A percentile compares a stretch with the other conserved stretches of the same genome.
These are phyloP conservation scores for Claviceps humidiphila DNA, from an alignment of 2,329 filamentous ascomycete genomes.

Conservation along the genomic window DNA sequence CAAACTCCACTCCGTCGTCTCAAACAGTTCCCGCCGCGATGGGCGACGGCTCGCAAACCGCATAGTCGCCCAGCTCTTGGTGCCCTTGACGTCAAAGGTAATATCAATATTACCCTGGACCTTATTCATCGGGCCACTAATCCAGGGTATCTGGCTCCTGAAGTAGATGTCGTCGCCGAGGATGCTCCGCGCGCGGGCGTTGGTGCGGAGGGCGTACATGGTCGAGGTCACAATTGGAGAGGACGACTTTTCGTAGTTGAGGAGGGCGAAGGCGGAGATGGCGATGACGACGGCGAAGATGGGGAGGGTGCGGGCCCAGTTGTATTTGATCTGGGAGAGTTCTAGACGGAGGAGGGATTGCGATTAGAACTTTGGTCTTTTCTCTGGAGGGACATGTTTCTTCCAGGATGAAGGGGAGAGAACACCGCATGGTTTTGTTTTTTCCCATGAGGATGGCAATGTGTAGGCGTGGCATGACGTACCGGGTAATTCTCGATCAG, in stretches of 20 bases:
- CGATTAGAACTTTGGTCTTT: constrained; percentile 4
- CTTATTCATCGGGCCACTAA: constrained; percentile 81
- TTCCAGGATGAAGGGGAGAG: too few relatives aligned
- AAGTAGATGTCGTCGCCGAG: constrained; percentile 86
- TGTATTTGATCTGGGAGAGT: constrained; percentile 32
- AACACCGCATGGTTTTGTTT: background rate
- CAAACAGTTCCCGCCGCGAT: constrained; percentile 50
- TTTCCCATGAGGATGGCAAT: too few relatives aligned
- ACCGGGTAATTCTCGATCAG: constrained; percentile 56
- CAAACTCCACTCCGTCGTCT: constrained; percentile 84
- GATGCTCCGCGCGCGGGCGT: constrained; percentile 55
- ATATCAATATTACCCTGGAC: constrained; percentile 85
- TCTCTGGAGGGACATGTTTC: background rate
- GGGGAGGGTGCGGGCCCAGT: constrained; percentile 63
- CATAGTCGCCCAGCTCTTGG: constrained; percentile 57
- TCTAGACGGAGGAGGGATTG: constrained; percentile 15
- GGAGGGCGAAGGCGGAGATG: constrained; percentile 68
- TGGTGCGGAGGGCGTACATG: constrained; percentile 82
- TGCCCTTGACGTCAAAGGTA: constrained; percentile 73
- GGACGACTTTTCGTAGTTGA: constrained; percentile 98
- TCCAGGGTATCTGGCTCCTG: constrained; percentile 67
- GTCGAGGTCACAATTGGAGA: constrained; percentile 76
- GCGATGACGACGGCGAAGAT: constrained; percentile 65
- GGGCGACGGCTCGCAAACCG: constrained; percentile 65
- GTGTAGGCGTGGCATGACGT: constrained; percentile 3